Conservation (phyloP, 163 green algal genomes). For the Volvox carteri region DNA sequence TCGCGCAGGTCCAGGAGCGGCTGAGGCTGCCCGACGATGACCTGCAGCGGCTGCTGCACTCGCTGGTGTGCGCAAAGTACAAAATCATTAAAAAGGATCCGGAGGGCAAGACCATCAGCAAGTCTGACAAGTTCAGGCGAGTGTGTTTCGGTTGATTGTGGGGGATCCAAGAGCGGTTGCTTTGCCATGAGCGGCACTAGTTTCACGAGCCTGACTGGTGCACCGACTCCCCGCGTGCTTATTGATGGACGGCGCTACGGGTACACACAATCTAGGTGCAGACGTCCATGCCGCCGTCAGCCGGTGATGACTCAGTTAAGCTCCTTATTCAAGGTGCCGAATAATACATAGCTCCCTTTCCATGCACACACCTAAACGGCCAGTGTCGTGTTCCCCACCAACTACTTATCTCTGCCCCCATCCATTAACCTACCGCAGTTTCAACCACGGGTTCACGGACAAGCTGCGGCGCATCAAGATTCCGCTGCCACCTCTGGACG, state of each 20-base stretch:
- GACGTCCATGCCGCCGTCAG: no score
- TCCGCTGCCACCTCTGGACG: slow-evolving; percentile 90
- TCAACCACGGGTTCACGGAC: slow-evolving; percentile 96
- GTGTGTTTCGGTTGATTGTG: no score
- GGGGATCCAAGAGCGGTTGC: no score
- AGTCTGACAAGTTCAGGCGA: slow-evolving; percentile 89
- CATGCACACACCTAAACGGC: not conserved
- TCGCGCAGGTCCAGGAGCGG: slow-evolving; percentile 84
- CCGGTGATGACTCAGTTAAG: not conserved
- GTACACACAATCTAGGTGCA: no score
- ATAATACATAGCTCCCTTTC: not conserved
- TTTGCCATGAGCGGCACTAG: no score
- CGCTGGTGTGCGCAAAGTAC: slow-evolving; percentile 93
- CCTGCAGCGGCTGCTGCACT: slow-evolving; percentile 89
- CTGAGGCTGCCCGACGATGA: slow-evolving; percentile 95
- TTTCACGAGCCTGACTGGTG: no score
- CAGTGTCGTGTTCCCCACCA: not conserved
- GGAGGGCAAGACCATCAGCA: slow-evolving; percentile 80
- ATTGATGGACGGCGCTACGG: no score
- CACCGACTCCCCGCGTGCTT: no score
- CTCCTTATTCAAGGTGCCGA: not conserved
- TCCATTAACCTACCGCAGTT: slow-evolving; percentile 34
- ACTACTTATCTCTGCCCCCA: not conserved
- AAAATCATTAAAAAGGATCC: slow-evolving; percentile 95
- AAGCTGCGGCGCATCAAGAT: slow-evolving; percentile 94